Evolutionary conservation across 331 rosid genomes (phyloP).

Genomic region (Pyrus hybrid): DNA sequence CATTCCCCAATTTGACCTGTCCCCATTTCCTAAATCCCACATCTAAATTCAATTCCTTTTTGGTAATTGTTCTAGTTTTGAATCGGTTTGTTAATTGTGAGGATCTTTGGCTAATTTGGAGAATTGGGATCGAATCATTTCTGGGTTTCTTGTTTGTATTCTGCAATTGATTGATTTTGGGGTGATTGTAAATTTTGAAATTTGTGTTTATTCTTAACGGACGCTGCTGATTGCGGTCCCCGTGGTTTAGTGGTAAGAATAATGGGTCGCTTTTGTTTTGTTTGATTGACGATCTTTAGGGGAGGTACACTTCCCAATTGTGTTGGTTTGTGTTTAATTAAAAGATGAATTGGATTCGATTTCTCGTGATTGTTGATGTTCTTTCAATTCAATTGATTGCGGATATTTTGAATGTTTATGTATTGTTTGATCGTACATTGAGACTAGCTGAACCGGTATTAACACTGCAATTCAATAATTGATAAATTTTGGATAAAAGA

Average conservation of each 20-base stretch:
- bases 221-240: constrained; percentile 33
- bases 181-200: neutral
- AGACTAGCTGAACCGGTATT: neutral
- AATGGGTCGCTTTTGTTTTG: neutral
- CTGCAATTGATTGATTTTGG: neutral
- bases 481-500: neutral
- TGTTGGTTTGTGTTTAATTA: neutral
- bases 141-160: constrained; percentile 14
- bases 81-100: neutral
- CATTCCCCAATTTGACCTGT: neutral
- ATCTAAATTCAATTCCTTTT: neutral
- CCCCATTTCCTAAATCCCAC: neutral
- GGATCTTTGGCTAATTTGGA: neutral
- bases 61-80: neutral
- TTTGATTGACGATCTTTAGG: neutral
- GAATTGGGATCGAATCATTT: constrained; percentile 16
- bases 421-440: neutral
- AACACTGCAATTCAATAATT: neutral
- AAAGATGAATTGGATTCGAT: neutral
- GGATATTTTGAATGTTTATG: neutral
- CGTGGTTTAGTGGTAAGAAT: constrained; percentile 47
- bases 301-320: neutral
- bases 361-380: neutral
- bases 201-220: constrained; percentile 34
- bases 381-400: neutral